These are phyloP conservation scores for Tillandsia fasciculata DNA, from an alignment of 176 grass and related monocot genomes.

Conservation along the genomic window DNA sequence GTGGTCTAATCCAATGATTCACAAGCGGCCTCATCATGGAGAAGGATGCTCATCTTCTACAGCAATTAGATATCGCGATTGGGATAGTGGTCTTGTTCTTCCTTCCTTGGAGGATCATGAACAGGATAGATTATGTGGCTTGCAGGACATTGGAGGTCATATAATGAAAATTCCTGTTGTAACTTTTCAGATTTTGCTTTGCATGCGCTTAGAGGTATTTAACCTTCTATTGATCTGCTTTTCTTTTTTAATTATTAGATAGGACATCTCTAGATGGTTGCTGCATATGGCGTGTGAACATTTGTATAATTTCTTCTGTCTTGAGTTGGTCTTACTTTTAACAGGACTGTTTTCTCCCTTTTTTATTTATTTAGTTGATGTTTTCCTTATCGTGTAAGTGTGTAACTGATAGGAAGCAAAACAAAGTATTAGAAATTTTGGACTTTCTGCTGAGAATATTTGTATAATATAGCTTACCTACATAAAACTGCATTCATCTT, in stretches of 20 bases:
- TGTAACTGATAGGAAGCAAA: not conserved
- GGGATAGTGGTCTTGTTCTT: slow-evolving; percentile 72
- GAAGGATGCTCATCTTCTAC: slow-evolving; percentile 75
- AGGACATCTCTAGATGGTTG: not conserved
- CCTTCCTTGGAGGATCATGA: slow-evolving; percentile 72
- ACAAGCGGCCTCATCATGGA: slow-evolving; percentile 41
- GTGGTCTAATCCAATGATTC: slow-evolving; percentile 98
- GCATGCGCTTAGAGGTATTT: slow-evolving; percentile 87
- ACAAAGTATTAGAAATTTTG: not conserved
- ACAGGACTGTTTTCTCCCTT: not conserved
- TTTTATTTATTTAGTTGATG: not conserved
- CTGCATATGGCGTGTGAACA: not conserved
- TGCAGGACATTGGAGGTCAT: slow-evolving; percentile 86
- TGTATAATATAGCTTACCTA: not conserved
- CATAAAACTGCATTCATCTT: not conserved
- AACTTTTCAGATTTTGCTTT: slow-evolving; percentile 82
- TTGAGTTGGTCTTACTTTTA: not conserved
- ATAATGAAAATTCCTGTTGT: slow-evolving; percentile 93
- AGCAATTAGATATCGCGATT: slow-evolving; percentile 69
- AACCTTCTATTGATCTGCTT: not conserved
- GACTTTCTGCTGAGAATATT: not conserved
- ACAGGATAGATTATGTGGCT: slow-evolving; percentile 61
- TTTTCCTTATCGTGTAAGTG: not conserved
- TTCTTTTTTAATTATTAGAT: not conserved
- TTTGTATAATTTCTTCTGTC: not conserved